Conservation (phyloP, 768 basidiomycete genomes). For the Trametes meyenii region DNA sequence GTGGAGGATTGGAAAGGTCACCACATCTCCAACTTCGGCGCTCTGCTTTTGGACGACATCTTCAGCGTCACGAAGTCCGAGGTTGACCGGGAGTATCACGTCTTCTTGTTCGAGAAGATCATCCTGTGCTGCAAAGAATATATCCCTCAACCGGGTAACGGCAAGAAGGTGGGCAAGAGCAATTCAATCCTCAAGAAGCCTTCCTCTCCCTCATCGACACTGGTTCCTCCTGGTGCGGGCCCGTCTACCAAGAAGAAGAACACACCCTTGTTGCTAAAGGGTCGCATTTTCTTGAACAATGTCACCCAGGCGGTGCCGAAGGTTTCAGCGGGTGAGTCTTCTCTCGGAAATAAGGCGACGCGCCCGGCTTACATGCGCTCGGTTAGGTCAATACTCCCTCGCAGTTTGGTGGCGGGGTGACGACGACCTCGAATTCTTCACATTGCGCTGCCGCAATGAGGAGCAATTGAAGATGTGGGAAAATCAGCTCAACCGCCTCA, state of each 20-base stretch:
- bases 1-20: slow-evolving; percentile 99
- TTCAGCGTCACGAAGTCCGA: slow-evolving; percentile 96
- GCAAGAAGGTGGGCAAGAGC: slow-evolving; percentile 77
- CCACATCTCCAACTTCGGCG: slow-evolving; percentile 91
- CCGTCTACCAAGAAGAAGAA: slow-evolving; percentile 71
- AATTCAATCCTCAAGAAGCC: slow-evolving; percentile 91
- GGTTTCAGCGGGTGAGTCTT: slow-evolving; percentile 59
- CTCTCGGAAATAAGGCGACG: slow-evolving; percentile 15
- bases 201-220: slow-evolving; percentile 47
- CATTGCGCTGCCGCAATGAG: slow-evolving; percentile 88
- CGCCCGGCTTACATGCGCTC: slow-evolving; percentile 4
- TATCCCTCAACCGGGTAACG: slow-evolving; percentile 53
- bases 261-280: slow-evolving; percentile 87
- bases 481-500: slow-evolving; percentile 82
- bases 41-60: slow-evolving; percentile 91
- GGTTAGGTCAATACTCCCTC: slow-evolving; percentile 67
- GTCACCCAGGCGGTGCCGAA: slow-evolving; percentile 83
- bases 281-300: slow-evolving; percentile 96
- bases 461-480: slow-evolving; percentile 96
- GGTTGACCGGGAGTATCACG: slow-evolving; percentile 96
- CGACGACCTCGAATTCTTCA: slow-evolving; percentile 91
- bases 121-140: slow-evolving; percentile 98
- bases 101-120: slow-evolving; percentile 98
- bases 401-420: slow-evolving; percentile 96
- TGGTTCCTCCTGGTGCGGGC: slow-evolving; percentile 49